Conservation (phyloP, 2,329 filamentous ascomycete species). For the Fusarium falciforme region DNA sequence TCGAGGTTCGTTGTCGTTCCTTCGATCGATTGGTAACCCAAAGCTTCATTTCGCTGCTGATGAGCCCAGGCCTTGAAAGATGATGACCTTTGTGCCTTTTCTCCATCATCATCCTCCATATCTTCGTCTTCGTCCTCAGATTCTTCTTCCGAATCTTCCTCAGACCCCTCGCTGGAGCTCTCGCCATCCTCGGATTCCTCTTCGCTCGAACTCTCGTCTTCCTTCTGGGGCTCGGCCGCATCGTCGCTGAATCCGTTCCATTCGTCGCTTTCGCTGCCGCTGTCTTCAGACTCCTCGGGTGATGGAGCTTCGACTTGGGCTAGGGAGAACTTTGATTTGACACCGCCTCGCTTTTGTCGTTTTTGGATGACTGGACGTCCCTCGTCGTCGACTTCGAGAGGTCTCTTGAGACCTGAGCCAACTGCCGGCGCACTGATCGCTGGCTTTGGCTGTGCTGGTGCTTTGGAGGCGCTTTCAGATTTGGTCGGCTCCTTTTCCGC, state of each 20-base stretch:
- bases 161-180: slow-evolving; percentile 39
- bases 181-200: slow-evolving; percentile 40
- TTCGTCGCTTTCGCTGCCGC: slow-evolving; percentile 54
- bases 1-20: slow-evolving; percentile 56
- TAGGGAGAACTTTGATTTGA: slow-evolving; percentile 65
- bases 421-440: slow-evolving; percentile 43
- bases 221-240: slow-evolving; percentile 46
- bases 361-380: slow-evolving; percentile 87
- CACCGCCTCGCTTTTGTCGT: slow-evolving; percentile 76
- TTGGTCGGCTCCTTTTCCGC: slow-evolving; percentile 2
- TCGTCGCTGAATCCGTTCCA: slow-evolving; percentile 73
- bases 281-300: slow-evolving; percentile 48
- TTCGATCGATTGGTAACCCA: slow-evolving; percentile 70
- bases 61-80: slow-evolving; percentile 96
- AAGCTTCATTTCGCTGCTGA: slow-evolving; percentile 83
- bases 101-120: slow-evolving; percentile 46
- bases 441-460: slow-evolving; percentile 13
- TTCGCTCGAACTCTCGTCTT: slow-evolving; percentile 42
- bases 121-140: slow-evolving; percentile 47
- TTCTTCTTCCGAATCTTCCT: slow-evolving; percentile 49
- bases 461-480: background rate
- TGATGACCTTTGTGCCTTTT: slow-evolving; percentile 55
- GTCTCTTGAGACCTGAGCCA: slow-evolving; percentile 88
- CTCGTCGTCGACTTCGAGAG: slow-evolving; percentile 81
- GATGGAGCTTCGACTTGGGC: slow-evolving; percentile 53